A percentile compares a stretch with the other conserved stretches of the same genome.
Evolutionary conservation across 805 yeast genomes (phyloP).

Genomic region (Blastobotrys muscicola): DNA sequence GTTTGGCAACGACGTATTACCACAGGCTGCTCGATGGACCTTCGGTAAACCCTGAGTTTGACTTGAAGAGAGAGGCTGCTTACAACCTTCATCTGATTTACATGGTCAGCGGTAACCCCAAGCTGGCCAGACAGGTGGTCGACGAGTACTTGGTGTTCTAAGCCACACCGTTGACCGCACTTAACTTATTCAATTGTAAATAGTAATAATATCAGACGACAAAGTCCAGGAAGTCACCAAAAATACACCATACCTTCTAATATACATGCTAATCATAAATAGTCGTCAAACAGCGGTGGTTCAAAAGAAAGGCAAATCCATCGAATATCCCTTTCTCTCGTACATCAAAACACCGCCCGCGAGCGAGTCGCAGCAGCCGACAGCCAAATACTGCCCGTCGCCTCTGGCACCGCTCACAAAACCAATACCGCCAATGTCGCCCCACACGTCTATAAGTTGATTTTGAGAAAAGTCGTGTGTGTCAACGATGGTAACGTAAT

Average conservation of each 20-base stretch:
- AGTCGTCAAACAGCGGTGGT: no score
- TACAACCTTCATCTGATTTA: slow-evolving; percentile 74
- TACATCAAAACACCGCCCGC: slow-evolving; percentile 51
- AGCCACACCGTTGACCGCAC: background rate
- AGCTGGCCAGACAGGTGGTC: slow-evolving; percentile 53
- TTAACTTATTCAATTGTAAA: background rate
- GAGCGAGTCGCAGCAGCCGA: slow-evolving; percentile 47
- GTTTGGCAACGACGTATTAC: slow-evolving; percentile 68
- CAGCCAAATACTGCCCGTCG: slow-evolving; percentile 37
- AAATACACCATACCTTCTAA: background rate
- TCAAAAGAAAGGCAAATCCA: background rate
- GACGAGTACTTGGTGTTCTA: slow-evolving; percentile 52
- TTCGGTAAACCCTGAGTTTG: slow-evolving; percentile 40
- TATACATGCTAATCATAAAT: slow-evolving; percentile 1
- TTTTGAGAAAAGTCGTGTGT: slow-evolving; percentile 21
- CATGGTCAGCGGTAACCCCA: slow-evolving; percentile 61
- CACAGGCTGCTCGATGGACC: slow-evolving; percentile 44
- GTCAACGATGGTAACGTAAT: slow-evolving; percentile 44
- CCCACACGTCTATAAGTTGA: slow-evolving; percentile 46
- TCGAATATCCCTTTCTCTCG: slow-evolving; percentile 14
- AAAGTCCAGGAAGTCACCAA: background rate
- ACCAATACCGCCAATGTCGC: slow-evolving; percentile 48
- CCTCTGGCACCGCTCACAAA: slow-evolving; percentile 29
- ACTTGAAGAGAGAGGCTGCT: slow-evolving; percentile 70
- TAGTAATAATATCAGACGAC: no score